A percentile compares a stretch with the other conserved stretches of the same genome.
Evolutionary conservation across 768 basidiomycete species (phyloP).

Genomic region (Leccinellum luteum): DNA sequence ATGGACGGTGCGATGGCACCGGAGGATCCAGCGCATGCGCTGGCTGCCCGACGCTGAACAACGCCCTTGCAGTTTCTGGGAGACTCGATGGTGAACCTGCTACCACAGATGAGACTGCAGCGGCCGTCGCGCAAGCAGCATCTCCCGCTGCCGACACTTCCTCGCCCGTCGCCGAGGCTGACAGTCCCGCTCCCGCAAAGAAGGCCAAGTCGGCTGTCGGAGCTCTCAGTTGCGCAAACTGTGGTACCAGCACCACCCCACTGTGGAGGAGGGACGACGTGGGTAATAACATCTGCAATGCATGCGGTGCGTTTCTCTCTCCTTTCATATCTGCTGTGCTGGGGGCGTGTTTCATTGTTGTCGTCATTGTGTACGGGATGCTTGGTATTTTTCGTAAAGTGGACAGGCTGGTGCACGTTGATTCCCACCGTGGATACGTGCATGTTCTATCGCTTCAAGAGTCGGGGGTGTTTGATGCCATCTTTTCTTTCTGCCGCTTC

Average conservation of each 20-base stretch:
- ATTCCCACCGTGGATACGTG: conserved; percentile 17
- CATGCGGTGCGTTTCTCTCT: conserved; percentile 68
- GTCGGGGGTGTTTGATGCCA: conserved; percentile 7
- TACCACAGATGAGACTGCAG: conserved; percentile 18
- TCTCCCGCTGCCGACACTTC: conserved; percentile 35
- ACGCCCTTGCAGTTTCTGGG: conserved; percentile 53
- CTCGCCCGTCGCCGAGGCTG: conserved; percentile 32
- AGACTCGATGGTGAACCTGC: conserved; percentile 39
- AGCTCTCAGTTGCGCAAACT: conserved; percentile 82
- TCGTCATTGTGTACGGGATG: conserved; percentile 9
- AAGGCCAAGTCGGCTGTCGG: conserved; percentile 50
- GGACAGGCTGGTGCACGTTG: conserved; percentile 21
- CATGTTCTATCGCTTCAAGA: conserved; percentile 20
- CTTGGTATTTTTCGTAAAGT: conserved; percentile 20
- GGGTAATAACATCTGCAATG: conserved; percentile 93
- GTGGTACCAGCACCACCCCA: conserved; percentile 86
- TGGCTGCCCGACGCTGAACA: conserved; percentile 97
- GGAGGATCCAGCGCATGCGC: conserved; percentile 91
- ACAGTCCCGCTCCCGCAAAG: conserved; percentile 32
- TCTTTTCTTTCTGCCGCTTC: conserved; percentile 18
- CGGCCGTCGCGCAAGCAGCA: conserved; percentile 15
- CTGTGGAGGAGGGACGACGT: conserved; percentile 88
- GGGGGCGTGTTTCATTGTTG: conserved; percentile 20
- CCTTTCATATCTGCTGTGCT: conserved; percentile 25
- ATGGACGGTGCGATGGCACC: conserved; percentile 96